Percentiles rank a stretch among this genome's conserved stretches.
phyloP scores from a whole-genome alignment of 352 stramenopile species.

The Pseudoperonospora humuli region DNA sequence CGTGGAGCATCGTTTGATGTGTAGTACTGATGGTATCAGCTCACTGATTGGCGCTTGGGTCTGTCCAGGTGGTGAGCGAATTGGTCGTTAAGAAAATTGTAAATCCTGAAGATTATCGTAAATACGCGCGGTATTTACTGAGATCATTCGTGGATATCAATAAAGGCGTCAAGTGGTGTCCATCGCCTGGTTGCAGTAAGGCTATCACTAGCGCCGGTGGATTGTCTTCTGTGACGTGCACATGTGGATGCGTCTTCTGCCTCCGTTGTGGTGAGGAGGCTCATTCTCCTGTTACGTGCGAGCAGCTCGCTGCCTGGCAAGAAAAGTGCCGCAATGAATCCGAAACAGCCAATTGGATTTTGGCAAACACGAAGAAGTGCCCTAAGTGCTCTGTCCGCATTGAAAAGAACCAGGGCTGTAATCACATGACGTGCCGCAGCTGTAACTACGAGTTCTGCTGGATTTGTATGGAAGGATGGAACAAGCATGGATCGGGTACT shows the following conservation, averaged over 20 bases:
- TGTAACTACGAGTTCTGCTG: constrained; percentile 97
- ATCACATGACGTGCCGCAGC: constrained; percentile 97
- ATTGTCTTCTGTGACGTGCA: constrained; percentile 69
- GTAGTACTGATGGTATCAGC: neutral
- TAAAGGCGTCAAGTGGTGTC: constrained; percentile 95
- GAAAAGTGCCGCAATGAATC: constrained; percentile 97
- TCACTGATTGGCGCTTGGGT: neutral
- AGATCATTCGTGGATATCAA: constrained; percentile 98
- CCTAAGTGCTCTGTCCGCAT: constrained; percentile 98
- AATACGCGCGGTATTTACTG: constrained; percentile 91
- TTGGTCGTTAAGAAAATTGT: constrained; percentile 67
- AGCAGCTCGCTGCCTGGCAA: constrained; percentile 89
- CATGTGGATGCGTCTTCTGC: constrained; percentile 86
- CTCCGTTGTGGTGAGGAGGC: constrained; percentile 95
- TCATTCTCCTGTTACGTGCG: constrained; percentile 91
- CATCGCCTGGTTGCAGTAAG: constrained; percentile 92
- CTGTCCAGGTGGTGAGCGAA: constrained; percentile 47
- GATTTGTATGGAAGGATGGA: constrained; percentile 94
- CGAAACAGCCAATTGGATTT: constrained; percentile 99
- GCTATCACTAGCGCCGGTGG: constrained; percentile 85
- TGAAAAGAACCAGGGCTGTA: constrained; percentile 99
- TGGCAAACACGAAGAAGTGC: constrained; percentile 99
- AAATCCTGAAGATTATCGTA: constrained; percentile 59
- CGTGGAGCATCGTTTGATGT: neutral
- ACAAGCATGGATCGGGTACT: constrained; percentile 93